Evolutionary conservation across 1,139 yeast species (phyloP).

Genomic region (Taphrina communis): DNA sequence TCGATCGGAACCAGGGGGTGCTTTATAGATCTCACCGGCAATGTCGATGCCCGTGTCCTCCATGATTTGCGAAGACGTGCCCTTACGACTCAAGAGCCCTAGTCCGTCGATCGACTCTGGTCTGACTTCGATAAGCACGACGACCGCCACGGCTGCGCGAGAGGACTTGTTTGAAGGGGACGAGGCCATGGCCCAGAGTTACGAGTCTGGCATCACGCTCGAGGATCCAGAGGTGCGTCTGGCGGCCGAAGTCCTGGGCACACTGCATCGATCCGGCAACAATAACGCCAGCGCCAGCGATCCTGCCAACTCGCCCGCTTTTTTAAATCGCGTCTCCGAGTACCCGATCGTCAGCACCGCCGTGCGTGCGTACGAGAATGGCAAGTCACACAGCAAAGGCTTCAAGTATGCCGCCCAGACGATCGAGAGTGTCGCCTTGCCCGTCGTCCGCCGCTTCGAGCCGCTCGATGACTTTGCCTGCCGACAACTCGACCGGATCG

Average conservation of each 20-base stretch:
- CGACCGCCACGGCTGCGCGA: neutral
- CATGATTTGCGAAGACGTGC: conserved; percentile 17
- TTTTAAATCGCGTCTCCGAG: conserved; percentile 55
- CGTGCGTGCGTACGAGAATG: conserved; percentile 63
- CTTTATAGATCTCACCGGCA: neutral
- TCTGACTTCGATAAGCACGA: conserved; percentile 2
- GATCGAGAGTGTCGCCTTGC: conserved; percentile 67
- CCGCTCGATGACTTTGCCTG: conserved; percentile 49
- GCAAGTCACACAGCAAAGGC: conserved; percentile 62
- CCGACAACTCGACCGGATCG: conserved; percentile 48
- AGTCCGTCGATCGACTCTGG: conserved; percentile 17
- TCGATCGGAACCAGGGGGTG: too few relatives aligned
- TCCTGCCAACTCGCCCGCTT: conserved; percentile 19
- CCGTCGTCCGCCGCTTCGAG: conserved; percentile 57
- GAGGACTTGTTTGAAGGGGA: conserved; percentile 33
- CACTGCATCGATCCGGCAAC: conserved; percentile 40
- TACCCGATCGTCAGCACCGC: conserved; percentile 65
- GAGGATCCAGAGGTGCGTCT: conserved; percentile 47
- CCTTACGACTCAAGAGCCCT: conserved; percentile 4
- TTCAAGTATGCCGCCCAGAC: conserved; percentile 72
- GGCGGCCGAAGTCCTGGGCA: conserved; percentile 46
- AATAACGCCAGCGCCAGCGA: neutral
- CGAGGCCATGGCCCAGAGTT: conserved; percentile 44
- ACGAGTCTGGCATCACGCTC: conserved; percentile 45
- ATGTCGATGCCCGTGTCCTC: conserved; percentile 27